phyloP scores from a whole-genome alignment of 2,329 filamentous ascomycete genomes.

The Canariomyces notabilis region DNA sequence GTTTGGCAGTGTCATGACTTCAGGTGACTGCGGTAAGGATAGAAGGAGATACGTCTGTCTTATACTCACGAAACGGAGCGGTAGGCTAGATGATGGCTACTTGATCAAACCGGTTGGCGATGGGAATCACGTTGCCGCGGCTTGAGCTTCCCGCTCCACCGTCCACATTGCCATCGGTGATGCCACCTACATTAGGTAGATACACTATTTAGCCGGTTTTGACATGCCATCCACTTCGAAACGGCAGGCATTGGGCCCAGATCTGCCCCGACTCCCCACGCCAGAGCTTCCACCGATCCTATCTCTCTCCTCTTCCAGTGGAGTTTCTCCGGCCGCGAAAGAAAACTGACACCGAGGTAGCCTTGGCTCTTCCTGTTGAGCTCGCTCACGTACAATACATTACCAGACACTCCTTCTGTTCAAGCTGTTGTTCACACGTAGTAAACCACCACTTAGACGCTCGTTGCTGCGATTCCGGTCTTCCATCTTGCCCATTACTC shows the following conservation, averaged over 20 bases:
- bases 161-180: not conserved
- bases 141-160: not conserved
- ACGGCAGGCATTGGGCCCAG: not conserved
- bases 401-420: not conserved
- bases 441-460: not conserved
- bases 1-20: no score
- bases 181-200: no score
- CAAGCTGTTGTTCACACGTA: not conserved
- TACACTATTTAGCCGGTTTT: conserved; percentile 3
- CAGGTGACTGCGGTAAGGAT: no score
- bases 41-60: no score
- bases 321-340: not conserved
- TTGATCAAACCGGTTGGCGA: no score
- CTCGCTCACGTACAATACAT: no score
- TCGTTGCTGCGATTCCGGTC: not conserved
- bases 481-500: not conserved
- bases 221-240: not conserved
- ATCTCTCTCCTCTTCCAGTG: not conserved
- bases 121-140: no score
- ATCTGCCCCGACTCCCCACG: not conserved
- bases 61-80: no score
- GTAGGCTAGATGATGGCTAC: no score
- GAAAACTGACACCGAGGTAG: not conserved
- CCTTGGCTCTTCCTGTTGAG: not conserved
- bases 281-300: not conserved